Conservation (phyloP, 805 yeast species). For the Barnettozyma californica region DNA sequence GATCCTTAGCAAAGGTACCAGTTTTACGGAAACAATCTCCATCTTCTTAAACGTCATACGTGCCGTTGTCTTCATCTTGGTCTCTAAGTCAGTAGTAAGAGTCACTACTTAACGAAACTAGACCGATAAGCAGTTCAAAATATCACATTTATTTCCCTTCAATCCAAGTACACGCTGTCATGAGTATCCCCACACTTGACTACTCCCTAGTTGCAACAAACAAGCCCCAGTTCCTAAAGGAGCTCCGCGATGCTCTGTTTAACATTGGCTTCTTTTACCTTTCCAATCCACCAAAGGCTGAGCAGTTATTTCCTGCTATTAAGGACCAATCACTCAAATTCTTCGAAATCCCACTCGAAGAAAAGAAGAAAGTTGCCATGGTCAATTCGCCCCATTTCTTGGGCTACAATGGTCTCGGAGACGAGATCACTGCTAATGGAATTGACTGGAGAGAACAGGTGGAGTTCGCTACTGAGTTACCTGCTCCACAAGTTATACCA, state of each 20-base stretch:
- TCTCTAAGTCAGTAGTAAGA: background rate
- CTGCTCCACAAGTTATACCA: constrained; percentile 26
- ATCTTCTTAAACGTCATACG: background rate
- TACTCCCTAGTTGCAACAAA: background rate
- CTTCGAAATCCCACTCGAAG: constrained; percentile 35
- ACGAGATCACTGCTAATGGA: constrained; percentile 39
- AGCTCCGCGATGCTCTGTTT: constrained; percentile 46
- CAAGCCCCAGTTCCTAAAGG: constrained; percentile 2
- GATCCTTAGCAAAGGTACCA: too few species aligned
- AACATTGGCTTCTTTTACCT: constrained; percentile 40
- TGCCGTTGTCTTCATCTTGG: background rate
- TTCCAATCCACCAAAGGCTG: constrained; percentile 38
- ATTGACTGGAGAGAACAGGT: constrained; percentile 49
- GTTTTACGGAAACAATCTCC: too few species aligned
- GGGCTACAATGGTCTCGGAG: constrained; percentile 42
- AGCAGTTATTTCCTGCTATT: constrained; percentile 22
- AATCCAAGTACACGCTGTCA: background rate
- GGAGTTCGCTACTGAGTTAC: constrained; percentile 48
- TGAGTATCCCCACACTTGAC: constrained; percentile 8
- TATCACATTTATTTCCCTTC: background rate
- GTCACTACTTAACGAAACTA: background rate
- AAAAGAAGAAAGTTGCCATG: constrained; percentile 37
- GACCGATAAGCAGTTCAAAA: background rate
- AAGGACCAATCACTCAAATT: constrained; percentile 30
- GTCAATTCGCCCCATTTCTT: constrained; percentile 39